phyloP scores from a whole-genome alignment of 108 stramenopile species.

The Cyclostephanos invisitatus region DNA sequence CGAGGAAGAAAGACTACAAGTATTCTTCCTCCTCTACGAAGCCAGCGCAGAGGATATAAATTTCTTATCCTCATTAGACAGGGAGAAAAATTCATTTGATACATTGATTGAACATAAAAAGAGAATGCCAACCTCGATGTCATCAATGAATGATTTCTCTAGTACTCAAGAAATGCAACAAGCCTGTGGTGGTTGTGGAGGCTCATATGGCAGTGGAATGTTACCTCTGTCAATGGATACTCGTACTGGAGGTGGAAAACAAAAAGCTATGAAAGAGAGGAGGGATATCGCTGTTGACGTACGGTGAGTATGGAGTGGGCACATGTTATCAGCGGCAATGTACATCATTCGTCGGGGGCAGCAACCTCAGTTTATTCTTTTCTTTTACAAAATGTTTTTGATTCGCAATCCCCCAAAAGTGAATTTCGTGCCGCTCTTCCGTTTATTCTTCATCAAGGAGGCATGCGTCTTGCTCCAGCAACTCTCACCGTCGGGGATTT shows the following conservation, averaged over 20 bases:
- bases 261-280: slow-evolving; percentile 41
- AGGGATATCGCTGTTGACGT: slow-evolving; percentile 94
- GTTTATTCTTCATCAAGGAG: slow-evolving; percentile 93
- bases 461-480: slow-evolving; percentile 87
- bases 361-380: background rate
- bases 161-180: slow-evolving; percentile 88
- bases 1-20: slow-evolving; percentile 56
- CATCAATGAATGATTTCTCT: slow-evolving; percentile 52
- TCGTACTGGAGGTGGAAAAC: slow-evolving; percentile 66
- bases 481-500: slow-evolving; percentile 96
- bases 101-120: slow-evolving; percentile 91
- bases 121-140: slow-evolving; percentile 78
- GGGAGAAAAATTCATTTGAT: slow-evolving; percentile 93
- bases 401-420: no score
- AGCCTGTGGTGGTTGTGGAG: slow-evolving; percentile 58
- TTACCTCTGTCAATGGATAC: slow-evolving; percentile 83
- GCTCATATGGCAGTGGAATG: slow-evolving; percentile 71
- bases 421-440: slow-evolving; percentile 97
- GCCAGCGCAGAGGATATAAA: slow-evolving; percentile 94
- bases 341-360: background rate
- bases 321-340: background rate
- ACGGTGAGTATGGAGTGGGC: slow-evolving; percentile 28
- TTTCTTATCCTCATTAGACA: slow-evolving; percentile 85
- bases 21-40: slow-evolving; percentile 92
- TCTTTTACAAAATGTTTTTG: no score